Conservation (phyloP, 495 filamentous ascomycete species). For the Aspergillus bridgeri region DNA sequence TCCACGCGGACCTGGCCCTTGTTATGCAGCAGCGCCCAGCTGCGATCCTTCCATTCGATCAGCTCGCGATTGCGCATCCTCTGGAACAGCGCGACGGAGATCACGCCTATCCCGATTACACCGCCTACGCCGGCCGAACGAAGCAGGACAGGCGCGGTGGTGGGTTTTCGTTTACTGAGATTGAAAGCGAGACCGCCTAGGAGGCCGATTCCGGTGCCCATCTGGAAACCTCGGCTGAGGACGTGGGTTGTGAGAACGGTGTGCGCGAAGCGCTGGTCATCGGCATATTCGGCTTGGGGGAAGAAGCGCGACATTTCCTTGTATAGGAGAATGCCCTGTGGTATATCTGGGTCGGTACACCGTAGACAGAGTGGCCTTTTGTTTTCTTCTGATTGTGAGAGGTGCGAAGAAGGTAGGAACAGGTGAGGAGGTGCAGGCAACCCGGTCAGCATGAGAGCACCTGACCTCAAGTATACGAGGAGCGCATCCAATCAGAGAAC, state of each 20-base stretch:
- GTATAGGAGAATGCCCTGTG: no score
- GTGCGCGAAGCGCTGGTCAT: conserved; percentile 53
- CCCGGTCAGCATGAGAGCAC: no score
- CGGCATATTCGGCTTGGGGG: conserved; percentile 53
- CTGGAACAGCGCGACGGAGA: conserved; percentile 30
- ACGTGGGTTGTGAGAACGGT: conserved; percentile 57
- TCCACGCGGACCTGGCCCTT: conserved; percentile 51
- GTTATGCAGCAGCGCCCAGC: conserved; percentile 56
- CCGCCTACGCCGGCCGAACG: conserved; percentile 33
- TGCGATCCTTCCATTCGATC: conserved; percentile 62
- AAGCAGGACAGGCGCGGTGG: conserved; percentile 24
- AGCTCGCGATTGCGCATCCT: conserved; percentile 53
- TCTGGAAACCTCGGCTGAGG: conserved; percentile 49
- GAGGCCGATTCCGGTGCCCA: conserved; percentile 43
- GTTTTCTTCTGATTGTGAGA: no score
- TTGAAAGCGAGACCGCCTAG: conserved; percentile 17
- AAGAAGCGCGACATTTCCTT: conserved; percentile 48
- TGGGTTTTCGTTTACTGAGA: conserved; percentile 12
- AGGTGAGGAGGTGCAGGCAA: no score
- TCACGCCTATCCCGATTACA: conserved; percentile 22
- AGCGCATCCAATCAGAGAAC: no score
- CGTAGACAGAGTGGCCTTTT: no score
- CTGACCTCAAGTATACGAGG: no score
- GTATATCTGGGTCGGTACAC: no score
- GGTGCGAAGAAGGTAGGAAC: no score